phyloP scores from a whole-genome alignment of 306 rosid species.

The Vigna angularis region DNA sequence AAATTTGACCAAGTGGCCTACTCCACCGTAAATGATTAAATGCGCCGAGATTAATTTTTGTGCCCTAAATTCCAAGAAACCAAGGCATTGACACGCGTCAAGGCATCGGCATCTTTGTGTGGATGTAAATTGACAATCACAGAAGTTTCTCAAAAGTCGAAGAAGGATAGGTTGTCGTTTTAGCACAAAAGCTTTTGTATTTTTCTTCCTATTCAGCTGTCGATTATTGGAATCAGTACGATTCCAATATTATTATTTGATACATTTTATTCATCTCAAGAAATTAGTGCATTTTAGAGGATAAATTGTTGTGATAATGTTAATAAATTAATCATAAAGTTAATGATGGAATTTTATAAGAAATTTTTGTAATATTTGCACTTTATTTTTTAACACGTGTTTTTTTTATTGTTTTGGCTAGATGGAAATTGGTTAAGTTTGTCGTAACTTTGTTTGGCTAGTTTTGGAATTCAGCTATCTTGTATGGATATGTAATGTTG shows the following conservation, averaged over 20 bases:
- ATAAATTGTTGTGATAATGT: too few relatives aligned
- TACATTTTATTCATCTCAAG: background rate
- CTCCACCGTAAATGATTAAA: slow-evolving; percentile 10
- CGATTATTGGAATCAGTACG: background rate
- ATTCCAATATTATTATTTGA: background rate
- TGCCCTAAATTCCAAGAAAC: background rate
- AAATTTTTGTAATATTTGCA: too few relatives aligned
- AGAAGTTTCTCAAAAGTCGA: background rate
- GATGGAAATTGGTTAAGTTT: too few relatives aligned
- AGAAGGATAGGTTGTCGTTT: background rate
- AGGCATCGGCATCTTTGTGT: background rate
- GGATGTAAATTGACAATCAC: background rate
- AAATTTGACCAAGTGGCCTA: slow-evolving; percentile 29
- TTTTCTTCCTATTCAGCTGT: background rate
- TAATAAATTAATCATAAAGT: too few relatives aligned
- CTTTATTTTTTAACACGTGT: too few relatives aligned
- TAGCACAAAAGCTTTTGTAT: background rate
- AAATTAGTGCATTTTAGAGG: background rate
- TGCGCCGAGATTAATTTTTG: background rate
- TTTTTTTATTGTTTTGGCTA: too few relatives aligned
- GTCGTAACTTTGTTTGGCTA: too few relatives aligned
- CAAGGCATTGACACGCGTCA: slow-evolving; percentile 2
- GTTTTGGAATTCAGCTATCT: too few relatives aligned
- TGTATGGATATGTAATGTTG: too few relatives aligned
- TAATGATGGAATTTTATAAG: too few relatives aligned